Evolutionary conservation across 2,329 filamentous ascomycete genomes (phyloP), one percentile per base, ranked within the genome.

Genomic region (Aspergillus flavus): DNA sequence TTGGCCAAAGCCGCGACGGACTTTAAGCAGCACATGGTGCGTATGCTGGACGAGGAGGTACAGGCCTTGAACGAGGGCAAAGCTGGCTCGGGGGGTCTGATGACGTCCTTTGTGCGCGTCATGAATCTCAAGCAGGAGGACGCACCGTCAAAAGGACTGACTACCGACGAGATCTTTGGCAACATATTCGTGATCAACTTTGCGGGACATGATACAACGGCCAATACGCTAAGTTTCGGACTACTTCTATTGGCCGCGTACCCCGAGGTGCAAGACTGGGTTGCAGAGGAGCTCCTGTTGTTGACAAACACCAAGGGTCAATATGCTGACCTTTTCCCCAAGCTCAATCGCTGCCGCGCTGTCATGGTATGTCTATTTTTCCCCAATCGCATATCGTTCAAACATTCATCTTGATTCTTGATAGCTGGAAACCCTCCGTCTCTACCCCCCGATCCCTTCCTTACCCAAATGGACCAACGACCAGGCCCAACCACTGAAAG

Each of bases 111-210:
- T 21, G 60, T 62, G 14, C 60, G 56, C 23, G 60, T 55, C 32
- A 61, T 61, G 60, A 55, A 61, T 32, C 55, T 58, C n/a, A 58
- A 58, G 23, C 60, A 58, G 36, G 39, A 53, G 9, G 48, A 55
- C n/a, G 39, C 48, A 9, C 39, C 52, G 11, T 30, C 39, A 14
- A 58, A 54, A 23, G 55, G 54, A 6, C 55, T 62, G 6, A 58
- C 54, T 3, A 32, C 53, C 16, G 55, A 58, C 14, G 55, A 62
- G 56, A 62, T 62, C 1, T 58, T 62, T 6, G 60, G 60, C 16
- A 62, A 62, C 7, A 58, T 62, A 16, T 62, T 58, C 19, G 60
- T 62, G 0, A 62, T 62, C 16, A 62, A 62, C 36, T 62, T 62
- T 39, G 60, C 60, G 1, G 60, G 60, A 4, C 60, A 62, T 7